phyloP scores from a whole-genome alignment of 176 grass and related monocot species.

The Raddia distichophylla region DNA sequence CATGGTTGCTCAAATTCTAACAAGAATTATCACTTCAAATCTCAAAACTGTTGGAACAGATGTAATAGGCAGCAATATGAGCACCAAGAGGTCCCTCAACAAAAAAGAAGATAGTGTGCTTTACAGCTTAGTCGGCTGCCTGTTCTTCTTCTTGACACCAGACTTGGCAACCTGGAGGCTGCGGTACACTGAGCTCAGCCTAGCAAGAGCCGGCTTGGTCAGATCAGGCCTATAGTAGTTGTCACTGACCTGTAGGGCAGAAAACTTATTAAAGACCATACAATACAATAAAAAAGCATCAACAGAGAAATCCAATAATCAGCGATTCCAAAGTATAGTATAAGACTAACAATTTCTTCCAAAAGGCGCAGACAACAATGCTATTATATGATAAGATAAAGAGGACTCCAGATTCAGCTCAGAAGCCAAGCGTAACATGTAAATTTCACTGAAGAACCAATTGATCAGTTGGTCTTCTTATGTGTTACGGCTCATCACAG shows the following conservation, averaged over 20 bases:
- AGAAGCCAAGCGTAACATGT: constrained; percentile 85
- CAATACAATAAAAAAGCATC: not conserved
- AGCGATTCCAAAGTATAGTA: not conserved
- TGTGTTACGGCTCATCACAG: constrained; percentile 82
- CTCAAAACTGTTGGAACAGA: constrained; percentile 40
- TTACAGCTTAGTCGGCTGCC: constrained; percentile 55
- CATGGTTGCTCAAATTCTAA: constrained; percentile 27
- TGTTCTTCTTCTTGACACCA: constrained; percentile 86
- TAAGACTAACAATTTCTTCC: not conserved
- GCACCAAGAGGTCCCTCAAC: not conserved
- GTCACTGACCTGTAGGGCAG: constrained; percentile 48
- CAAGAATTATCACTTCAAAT: constrained; percentile 23
- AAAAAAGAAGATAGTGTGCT: not conserved
- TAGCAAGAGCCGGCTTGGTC: constrained; percentile 69
- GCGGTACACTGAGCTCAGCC: constrained; percentile 66
- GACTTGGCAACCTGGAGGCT: constrained; percentile 86
- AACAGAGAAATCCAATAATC: not conserved
- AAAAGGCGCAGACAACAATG: too few relatives aligned
- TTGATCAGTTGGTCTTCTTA: constrained; percentile 55
- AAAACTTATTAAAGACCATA: not conserved
- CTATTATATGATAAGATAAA: not conserved
- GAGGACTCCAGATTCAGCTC: constrained; percentile 7
- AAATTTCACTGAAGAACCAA: constrained; percentile 71
- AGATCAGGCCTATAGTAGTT: constrained; percentile 90
- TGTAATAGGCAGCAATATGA: constrained; percentile 17